These are phyloP conservation scores for Candida gigantensis DNA, from an alignment of 1,139 yeast genomes.

Conservation along the genomic window DNA sequence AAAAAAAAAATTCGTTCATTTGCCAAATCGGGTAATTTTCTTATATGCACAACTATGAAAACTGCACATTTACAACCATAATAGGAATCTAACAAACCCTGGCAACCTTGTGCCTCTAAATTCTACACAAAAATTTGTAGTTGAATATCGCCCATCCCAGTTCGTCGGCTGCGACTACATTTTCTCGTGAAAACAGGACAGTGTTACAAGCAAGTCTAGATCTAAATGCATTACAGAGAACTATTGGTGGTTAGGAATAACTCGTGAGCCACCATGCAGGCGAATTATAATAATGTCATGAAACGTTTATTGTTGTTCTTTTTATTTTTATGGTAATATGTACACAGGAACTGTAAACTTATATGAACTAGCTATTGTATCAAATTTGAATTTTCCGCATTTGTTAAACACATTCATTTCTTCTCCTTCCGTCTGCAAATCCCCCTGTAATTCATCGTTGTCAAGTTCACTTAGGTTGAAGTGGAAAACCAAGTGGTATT, in stretches of 20 bases:
- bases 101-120: too few relatives aligned
- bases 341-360: conserved; percentile 35
- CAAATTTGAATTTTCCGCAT: conserved; percentile 22
- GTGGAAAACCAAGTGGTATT: conserved; percentile 40
- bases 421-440: not conserved
- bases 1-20: not conserved
- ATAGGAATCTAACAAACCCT: not conserved
- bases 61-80: too few relatives aligned
- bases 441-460: conserved; percentile 7
- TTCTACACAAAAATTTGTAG: too few relatives aligned
- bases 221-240: too few relatives aligned
- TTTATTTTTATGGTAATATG: conserved; percentile 19
- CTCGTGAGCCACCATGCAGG: too few relatives aligned
- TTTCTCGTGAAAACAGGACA: too few relatives aligned
- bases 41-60: not conserved
- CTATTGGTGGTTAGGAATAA: too few relatives aligned
- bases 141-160: too few relatives aligned
- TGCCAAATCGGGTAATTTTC: conserved; percentile 5
- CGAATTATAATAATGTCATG: too few relatives aligned
- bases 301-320: too few relatives aligned
- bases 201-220: too few relatives aligned
- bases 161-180: too few relatives aligned
- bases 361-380: conserved; percentile 35
- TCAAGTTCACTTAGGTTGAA: conserved; percentile 35
- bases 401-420: conserved; percentile 11